Conservation (phyloP, 441 rosid genomes). For the Cnidoscolus chayamansa region DNA sequence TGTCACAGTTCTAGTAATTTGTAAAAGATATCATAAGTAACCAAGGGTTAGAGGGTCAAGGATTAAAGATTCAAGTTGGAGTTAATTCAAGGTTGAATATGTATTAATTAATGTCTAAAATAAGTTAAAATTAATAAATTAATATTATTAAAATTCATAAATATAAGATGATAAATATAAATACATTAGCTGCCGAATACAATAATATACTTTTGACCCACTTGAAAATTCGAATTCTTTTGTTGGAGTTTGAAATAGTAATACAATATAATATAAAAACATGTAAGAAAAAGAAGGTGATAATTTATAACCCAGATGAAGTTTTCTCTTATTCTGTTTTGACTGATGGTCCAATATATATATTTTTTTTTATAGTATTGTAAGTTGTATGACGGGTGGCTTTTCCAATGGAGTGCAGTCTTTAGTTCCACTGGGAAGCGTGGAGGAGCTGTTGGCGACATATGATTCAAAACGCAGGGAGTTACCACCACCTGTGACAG, state of each 20-base stretch:
- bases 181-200: no score
- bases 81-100: no score
- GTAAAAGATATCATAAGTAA: no score
- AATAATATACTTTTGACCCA: no score
- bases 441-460: conserved; percentile 79
- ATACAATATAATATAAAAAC: no score
- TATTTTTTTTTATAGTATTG: background rate
- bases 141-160: background rate
- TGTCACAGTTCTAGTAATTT: no score
- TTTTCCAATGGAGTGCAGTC: conserved; percentile 51
- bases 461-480: conserved; percentile 88
- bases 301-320: background rate
- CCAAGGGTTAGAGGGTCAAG: background rate
- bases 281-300: no score
- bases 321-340: background rate
- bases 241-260: no score
- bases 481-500: conserved; percentile 81
- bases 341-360: background rate
- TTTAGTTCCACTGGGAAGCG: conserved; percentile 88
- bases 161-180: background rate
- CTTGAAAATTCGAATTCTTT: no score
- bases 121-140: no score
- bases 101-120: no score
- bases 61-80: background rate
- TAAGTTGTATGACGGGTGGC: conserved; percentile 15